Conservation (phyloP, 495 filamentous ascomycete species). For the Aspergillus mulundensis region DNA sequence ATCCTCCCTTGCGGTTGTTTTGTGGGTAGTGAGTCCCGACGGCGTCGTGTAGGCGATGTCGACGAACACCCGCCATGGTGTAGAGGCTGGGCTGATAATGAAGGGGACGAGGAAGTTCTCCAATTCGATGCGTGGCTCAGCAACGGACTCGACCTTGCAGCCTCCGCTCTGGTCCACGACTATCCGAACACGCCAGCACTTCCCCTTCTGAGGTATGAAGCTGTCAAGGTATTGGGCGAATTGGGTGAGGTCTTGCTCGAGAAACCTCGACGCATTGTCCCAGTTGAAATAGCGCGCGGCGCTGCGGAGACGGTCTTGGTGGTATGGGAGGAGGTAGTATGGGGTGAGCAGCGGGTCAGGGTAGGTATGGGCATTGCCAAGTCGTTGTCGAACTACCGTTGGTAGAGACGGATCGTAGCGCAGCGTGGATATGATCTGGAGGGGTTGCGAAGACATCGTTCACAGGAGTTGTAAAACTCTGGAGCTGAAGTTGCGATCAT, state of each 20-base stretch:
- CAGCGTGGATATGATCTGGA: conserved; percentile 68
- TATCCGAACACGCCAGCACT: conserved; percentile 51
- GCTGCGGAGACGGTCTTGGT: conserved; percentile 74
- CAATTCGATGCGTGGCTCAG: conserved; percentile 46
- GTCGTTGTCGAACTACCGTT: conserved; percentile 25
- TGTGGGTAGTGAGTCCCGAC: conserved; percentile 67
- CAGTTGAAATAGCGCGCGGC: conserved; percentile 70
- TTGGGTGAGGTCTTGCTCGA: conserved; percentile 25
- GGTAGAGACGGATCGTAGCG: conserved; percentile 67
- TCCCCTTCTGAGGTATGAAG: conserved; percentile 32
- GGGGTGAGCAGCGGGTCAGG: conserved; percentile 47
- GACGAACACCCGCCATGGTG: conserved; percentile 48
- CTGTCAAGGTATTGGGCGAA: conserved; percentile 30
- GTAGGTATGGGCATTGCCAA: conserved; percentile 37
- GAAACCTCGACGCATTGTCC: conserved; percentile 31
- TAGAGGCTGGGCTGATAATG: conserved; percentile 3
- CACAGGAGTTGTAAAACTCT: conserved; percentile 1
- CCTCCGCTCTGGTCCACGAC: conserved; percentile 47
- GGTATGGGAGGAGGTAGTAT: conserved; percentile 80
- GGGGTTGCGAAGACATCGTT: conserved; percentile 22
- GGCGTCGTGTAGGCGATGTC: conserved; percentile 49
- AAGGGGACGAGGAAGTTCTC: conserved; percentile 51
- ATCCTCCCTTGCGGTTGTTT: conserved; percentile 63
- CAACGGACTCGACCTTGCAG: conserved; percentile 45
- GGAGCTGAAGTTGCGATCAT: conserved; percentile 4